Evolutionary conservation across 768 basidiomycete genomes (phyloP).

Genomic region (Sarcomyxa edulis): DNA sequence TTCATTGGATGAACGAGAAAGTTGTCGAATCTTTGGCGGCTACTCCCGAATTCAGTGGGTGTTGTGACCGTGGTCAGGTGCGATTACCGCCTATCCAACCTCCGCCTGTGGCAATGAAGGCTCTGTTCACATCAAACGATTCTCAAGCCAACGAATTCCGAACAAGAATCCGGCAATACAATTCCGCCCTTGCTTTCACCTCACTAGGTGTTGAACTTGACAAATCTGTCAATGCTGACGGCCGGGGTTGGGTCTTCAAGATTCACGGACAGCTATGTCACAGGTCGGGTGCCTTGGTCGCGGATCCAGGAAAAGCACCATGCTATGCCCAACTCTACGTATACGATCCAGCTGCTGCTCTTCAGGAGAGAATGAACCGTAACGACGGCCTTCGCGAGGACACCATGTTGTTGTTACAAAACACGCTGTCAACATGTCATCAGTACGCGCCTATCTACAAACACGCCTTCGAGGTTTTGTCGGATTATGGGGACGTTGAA

Average conservation of each 20-base stretch:
- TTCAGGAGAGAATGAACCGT: constrained; percentile 10
- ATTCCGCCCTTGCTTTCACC: constrained; percentile 27
- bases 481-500: neutral
- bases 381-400: constrained; percentile 8
- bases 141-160: constrained; percentile 16
- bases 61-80: neutral
- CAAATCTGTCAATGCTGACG: constrained; percentile 14
- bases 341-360: constrained; percentile 27
- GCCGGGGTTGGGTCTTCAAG: constrained; percentile 19
- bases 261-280: constrained; percentile 28
- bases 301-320: constrained; percentile 14
- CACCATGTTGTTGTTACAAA: constrained; percentile 16
- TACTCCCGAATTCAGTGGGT: neutral
- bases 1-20: neutral
- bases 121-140: neutral
- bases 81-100: neutral
- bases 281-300: constrained; percentile 23
- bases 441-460: constrained; percentile 14
- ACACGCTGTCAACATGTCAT: constrained; percentile 9
- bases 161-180: constrained; percentile 27
- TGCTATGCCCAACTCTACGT: constrained; percentile 34
- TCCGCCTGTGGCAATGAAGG: neutral
- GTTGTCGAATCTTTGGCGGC: neutral
- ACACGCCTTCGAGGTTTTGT: constrained; percentile 18
- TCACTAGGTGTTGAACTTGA: constrained; percentile 15